phyloP scores from a whole-genome alignment of 768 basidiomycete genomes.

The Mycena polygramma region DNA sequence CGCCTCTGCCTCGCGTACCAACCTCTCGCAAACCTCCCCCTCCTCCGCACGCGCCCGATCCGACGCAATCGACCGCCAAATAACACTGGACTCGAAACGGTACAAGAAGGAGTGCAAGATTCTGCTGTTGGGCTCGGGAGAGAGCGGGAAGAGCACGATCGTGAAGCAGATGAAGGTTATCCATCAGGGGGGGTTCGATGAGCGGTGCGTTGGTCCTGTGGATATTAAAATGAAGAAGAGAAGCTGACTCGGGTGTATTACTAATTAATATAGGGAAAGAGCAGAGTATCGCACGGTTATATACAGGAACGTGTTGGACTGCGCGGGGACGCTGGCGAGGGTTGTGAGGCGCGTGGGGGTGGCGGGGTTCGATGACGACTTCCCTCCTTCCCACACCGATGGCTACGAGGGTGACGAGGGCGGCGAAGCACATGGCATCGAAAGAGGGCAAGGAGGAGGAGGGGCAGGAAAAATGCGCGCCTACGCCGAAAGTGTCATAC shows the following conservation, averaged over 20 bases:
- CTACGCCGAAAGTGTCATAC: no score
- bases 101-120: slow-evolving; percentile 33
- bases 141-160: slow-evolving; percentile 29
- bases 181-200: slow-evolving; percentile 78
- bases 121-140: slow-evolving; percentile 27
- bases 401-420: neutral
- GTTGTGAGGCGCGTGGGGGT: slow-evolving; percentile 78
- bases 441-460: neutral
- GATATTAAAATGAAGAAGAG: no score
- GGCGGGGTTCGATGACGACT: slow-evolving; percentile 58
- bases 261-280: slow-evolving; percentile 54
- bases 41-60: slow-evolving; percentile 17
- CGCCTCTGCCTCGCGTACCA: slow-evolving; percentile 10
- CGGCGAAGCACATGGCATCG: neutral
- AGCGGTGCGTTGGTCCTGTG: slow-evolving; percentile 44
- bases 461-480: no score
- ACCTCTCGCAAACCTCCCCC: neutral
- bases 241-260: no score
- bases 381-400: no score
- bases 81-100: slow-evolving; percentile 16
- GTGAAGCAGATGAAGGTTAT: slow-evolving; percentile 81
- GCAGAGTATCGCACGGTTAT: slow-evolving; percentile 72
- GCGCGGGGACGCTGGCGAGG: slow-evolving; percentile 75
- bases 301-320: slow-evolving; percentile 78
- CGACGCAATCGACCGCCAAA: slow-evolving; percentile 32